phyloP scores from a whole-genome alignment of 2,329 filamentous ascomycete genomes.

The Aspergillus caelatus region DNA sequence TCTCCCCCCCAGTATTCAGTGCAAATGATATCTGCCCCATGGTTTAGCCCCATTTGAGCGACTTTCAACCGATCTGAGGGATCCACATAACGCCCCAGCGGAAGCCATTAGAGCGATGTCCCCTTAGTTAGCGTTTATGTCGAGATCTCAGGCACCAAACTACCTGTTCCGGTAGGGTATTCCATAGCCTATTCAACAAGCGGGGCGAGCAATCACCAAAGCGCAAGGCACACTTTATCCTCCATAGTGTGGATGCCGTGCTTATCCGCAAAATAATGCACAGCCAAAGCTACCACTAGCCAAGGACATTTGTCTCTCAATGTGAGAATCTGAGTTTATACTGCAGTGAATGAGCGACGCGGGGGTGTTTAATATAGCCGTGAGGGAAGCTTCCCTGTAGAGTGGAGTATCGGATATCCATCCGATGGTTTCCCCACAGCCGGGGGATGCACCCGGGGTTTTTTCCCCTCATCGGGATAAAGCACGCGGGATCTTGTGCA shows the following conservation, averaged over 20 bases:
- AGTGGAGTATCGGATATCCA: background rate
- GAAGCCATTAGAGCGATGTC: too few relatives aligned
- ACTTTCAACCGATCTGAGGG: background rate
- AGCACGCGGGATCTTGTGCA: background rate
- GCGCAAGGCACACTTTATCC: background rate
- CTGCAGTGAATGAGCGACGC: background rate
- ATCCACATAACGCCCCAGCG: too few relatives aligned
- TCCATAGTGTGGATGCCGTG: too few relatives aligned
- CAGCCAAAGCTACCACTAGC: too few relatives aligned
- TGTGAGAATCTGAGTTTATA: too few relatives aligned
- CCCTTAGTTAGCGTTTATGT: background rate
- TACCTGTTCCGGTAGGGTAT: background rate
- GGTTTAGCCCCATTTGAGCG: background rate
- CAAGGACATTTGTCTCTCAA: too few relatives aligned
- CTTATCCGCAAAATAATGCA: too few relatives aligned
- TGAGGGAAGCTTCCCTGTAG: background rate
- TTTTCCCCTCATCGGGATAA: background rate
- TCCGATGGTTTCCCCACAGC: background rate
- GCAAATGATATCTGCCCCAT: background rate
- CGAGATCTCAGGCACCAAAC: background rate
- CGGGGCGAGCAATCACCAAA: background rate
- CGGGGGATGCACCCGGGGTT: background rate
- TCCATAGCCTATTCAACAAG: background rate
- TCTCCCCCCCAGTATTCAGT: too few relatives aligned
- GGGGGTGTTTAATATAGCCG: background rate